These are phyloP conservation scores for Blastocystis sp. DNA, from an alignment of 352 stramenopile species.

Conservation along the genomic window DNA sequence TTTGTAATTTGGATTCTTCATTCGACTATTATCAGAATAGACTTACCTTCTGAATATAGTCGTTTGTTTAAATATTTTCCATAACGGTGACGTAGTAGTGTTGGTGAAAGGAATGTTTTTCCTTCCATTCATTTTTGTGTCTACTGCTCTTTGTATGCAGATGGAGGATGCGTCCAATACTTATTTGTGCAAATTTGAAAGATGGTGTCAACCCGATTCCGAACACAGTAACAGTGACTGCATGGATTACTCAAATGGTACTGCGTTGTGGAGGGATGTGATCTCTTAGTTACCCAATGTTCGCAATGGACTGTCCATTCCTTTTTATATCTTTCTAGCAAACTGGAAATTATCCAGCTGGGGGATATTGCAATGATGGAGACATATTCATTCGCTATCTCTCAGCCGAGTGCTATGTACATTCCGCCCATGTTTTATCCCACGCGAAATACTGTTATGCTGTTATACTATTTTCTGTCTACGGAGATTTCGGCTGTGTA, in stretches of 20 bases:
- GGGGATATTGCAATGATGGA: neutral
- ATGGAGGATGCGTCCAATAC: neutral
- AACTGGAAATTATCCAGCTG: neutral
- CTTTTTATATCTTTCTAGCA: neutral
- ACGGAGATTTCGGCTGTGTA: neutral
- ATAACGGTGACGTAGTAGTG: neutral
- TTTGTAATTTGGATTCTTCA: too few species aligned
- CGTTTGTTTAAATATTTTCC: too few species aligned
- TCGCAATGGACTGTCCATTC: neutral
- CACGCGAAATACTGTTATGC: neutral
- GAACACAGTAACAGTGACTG: neutral
- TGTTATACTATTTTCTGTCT: neutral
- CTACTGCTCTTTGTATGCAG: neutral
- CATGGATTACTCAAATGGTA: neutral
- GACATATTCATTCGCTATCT: neutral
- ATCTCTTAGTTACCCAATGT: slow-evolving; percentile 31
- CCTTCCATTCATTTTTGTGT: neutral
- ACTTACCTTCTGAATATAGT: too few species aligned
- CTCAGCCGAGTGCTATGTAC: neutral
- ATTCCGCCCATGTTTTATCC: slow-evolving; percentile 18
- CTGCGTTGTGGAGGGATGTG: neutral
- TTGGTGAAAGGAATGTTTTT: neutral
- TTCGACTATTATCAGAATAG: too few species aligned
- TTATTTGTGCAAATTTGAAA: slow-evolving; percentile 8
- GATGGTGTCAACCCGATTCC: neutral